phyloP scores from a whole-genome alignment of 1,284 basidiomycete genomes.

The Pseudozyma thailandica region DNA sequence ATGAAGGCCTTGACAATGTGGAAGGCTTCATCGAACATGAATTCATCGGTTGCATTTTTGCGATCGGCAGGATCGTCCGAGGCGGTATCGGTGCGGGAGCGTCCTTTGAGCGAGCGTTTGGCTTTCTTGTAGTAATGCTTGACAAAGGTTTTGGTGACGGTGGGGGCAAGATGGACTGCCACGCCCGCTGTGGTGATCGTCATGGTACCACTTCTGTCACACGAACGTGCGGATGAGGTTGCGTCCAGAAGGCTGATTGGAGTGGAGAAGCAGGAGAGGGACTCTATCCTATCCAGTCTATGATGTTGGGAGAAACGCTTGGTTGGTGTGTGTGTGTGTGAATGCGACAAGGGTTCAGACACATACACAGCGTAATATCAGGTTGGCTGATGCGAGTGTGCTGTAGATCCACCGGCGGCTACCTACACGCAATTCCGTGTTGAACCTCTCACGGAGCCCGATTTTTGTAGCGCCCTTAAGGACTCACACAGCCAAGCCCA shows the following conservation, averaged over 20 bases:
- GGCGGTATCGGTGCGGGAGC: slow-evolving; percentile 5
- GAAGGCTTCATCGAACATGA: slow-evolving; percentile 57
- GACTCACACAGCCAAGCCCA: too few relatives aligned
- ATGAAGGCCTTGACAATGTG: slow-evolving; percentile 56
- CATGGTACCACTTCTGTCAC: slow-evolving; percentile 27
- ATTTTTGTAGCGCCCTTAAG: too few relatives aligned
- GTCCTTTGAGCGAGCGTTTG: slow-evolving; percentile 33
- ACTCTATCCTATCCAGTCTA: background rate
- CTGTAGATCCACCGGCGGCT: too few relatives aligned
- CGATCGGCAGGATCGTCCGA: slow-evolving; percentile 7
- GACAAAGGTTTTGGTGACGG: slow-evolving; percentile 62
- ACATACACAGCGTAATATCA: too few relatives aligned
- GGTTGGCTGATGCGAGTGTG: too few relatives aligned
- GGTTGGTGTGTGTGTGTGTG: too few relatives aligned
- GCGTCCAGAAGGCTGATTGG: background rate
- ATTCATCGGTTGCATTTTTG: slow-evolving; percentile 45
- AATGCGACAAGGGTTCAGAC: background rate
- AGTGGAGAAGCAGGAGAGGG: background rate
- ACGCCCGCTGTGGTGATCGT: slow-evolving; percentile 59
- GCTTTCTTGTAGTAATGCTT: slow-evolving; percentile 60
- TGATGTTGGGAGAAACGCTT: background rate
- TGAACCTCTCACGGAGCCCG: too few relatives aligned
- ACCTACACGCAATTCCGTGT: too few relatives aligned
- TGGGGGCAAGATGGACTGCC: slow-evolving; percentile 58
- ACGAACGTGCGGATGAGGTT: background rate